These are phyloP conservation scores for Flaveria linearis DNA, from an alignment of 129 eudicot species.

Conservation along the genomic window DNA sequence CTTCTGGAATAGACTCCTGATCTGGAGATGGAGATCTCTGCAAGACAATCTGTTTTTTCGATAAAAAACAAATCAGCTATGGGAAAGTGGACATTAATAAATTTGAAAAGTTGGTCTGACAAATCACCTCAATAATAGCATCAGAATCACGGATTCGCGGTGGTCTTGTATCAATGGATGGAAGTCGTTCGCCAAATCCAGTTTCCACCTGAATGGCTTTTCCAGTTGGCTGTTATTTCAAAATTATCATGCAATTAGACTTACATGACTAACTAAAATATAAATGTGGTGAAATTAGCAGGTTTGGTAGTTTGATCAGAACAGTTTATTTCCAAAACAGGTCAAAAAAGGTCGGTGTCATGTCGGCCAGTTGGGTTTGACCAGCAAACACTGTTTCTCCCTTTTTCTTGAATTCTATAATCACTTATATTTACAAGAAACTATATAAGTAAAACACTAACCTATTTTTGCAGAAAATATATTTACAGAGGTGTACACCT, in stretches of 20 bases:
- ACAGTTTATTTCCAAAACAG: neutral
- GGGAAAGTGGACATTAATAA: neutral
- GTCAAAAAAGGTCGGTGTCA: neutral
- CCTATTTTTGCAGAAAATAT: neutral
- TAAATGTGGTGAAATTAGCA: neutral
- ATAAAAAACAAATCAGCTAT: neutral
- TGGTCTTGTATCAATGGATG: slow-evolving; percentile 90
- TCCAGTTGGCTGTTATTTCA: slow-evolving; percentile 72
- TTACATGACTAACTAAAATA: slow-evolving; percentile 5
- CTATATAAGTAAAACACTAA: neutral
- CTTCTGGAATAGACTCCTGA: slow-evolving; percentile 47
- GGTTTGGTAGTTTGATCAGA: neutral
- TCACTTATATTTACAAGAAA: neutral
- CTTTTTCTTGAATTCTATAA: slow-evolving; percentile 2
- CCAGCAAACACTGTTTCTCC: neutral
- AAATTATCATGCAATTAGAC: slow-evolving; percentile 17
- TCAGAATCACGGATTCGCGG: slow-evolving; percentile 87
- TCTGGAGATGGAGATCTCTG: slow-evolving; percentile 69
- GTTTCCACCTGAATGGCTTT: slow-evolving; percentile 95
- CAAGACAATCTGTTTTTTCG: slow-evolving; percentile 63
- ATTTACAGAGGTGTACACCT: neutral
- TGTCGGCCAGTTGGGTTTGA: neutral
- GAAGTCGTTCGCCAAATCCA: slow-evolving; percentile 81
- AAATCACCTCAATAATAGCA: slow-evolving; percentile 83
- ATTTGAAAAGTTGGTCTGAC: slow-evolving; percentile 1